Percentiles rank a stretch among this genome's conserved stretches.
phyloP scores from a whole-genome alignment of 2,329 filamentous ascomycete species.

The Arthrobotrys pseudoclavata region DNA sequence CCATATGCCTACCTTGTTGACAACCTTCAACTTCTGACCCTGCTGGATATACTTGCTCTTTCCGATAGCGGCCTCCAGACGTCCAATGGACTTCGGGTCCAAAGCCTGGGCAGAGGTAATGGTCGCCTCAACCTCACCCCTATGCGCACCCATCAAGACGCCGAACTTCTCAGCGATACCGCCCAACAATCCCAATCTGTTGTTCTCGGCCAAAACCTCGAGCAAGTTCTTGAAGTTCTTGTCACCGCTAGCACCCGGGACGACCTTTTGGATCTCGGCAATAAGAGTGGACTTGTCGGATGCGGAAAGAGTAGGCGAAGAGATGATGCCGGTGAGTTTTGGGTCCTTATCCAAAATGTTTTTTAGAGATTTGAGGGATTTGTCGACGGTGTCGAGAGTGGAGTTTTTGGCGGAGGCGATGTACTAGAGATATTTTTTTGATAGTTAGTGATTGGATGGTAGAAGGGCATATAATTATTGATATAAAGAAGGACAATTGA shows the following conservation, averaged over 20 bases:
- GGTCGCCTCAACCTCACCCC: slow-evolving; percentile 91
- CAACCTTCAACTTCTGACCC: slow-evolving; percentile 98
- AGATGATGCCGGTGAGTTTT: slow-evolving; percentile 82
- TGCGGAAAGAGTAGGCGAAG: slow-evolving; percentile 81
- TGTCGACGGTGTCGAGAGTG: slow-evolving; percentile 85
- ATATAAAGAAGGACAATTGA: background rate
- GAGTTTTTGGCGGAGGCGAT: slow-evolving; percentile 90
- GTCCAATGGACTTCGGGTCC: slow-evolving; percentile 85
- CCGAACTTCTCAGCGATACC: slow-evolving; percentile 89
- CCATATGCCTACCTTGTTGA: slow-evolving; percentile 78
- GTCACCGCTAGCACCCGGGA: slow-evolving; percentile 73
- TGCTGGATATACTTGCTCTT: slow-evolving; percentile 90
- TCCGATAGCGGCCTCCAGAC: slow-evolving; percentile 86
- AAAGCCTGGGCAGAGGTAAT: slow-evolving; percentile 93
- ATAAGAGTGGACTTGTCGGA: slow-evolving; percentile 89
- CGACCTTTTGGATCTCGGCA: slow-evolving; percentile 86
- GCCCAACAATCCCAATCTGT: slow-evolving; percentile 85
- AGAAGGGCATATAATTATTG: background rate
- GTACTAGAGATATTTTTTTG: slow-evolving; percentile 74
- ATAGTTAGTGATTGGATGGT: slow-evolving; percentile 7
- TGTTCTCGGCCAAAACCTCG: slow-evolving; percentile 91
- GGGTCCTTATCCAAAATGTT: slow-evolving; percentile 82
- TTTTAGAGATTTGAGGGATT: slow-evolving; percentile 79
- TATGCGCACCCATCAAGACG: slow-evolving; percentile 86
- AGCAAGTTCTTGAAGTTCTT: slow-evolving; percentile 96